A percentile compares a stretch with the other conserved stretches of the same genome.
phyloP scores from a whole-genome alignment of 805 yeast genomes.

The Pichia scutulata region DNA sequence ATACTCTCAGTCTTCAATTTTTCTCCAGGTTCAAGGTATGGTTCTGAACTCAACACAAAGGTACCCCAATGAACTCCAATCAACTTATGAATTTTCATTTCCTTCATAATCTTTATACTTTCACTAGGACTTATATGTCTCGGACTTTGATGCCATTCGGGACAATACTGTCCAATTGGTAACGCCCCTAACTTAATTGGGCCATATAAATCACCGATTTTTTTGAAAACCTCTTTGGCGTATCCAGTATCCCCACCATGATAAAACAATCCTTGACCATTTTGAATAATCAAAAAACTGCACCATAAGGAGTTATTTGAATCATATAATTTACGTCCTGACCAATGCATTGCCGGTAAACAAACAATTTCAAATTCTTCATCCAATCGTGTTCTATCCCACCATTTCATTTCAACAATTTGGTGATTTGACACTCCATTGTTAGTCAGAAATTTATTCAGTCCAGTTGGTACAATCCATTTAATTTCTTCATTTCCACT shows the following conservation, averaged over 20 bases:
- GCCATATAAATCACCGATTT: slow-evolving; percentile 61
- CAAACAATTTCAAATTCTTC: slow-evolving; percentile 74
- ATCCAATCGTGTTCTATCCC: slow-evolving; percentile 51
- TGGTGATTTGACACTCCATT: slow-evolving; percentile 45
- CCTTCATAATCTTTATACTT: slow-evolving; percentile 57
- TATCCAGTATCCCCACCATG: slow-evolving; percentile 97
- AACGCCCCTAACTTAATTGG: slow-evolving; percentile 60
- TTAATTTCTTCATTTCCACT: slow-evolving; percentile 42
- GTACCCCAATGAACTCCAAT: slow-evolving; percentile 98
- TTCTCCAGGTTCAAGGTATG: slow-evolving; percentile 74
- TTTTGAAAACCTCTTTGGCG: slow-evolving; percentile 58
- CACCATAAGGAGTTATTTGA: slow-evolving; percentile 84
- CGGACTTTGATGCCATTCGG: slow-evolving; percentile 89
- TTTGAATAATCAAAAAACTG: slow-evolving; percentile 63
- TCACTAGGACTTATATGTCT: slow-evolving; percentile 83
- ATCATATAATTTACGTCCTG: slow-evolving; percentile 77
- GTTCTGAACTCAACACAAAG: slow-evolving; percentile 81
- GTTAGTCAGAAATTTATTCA: slow-evolving; percentile 49
- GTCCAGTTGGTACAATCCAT: slow-evolving; percentile 88
- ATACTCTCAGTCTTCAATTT: slow-evolving; percentile 45
- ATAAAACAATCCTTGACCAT: slow-evolving; percentile 65
- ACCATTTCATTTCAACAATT: slow-evolving; percentile 82
- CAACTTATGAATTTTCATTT: slow-evolving; percentile 51
- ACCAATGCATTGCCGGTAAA: slow-evolving; percentile 96
- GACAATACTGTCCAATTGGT: slow-evolving; percentile 94